Base-by-base conservation (phyloP, 2,329 filamentous ascomycete species). In the Corinectria fuckeliana region DNA sequence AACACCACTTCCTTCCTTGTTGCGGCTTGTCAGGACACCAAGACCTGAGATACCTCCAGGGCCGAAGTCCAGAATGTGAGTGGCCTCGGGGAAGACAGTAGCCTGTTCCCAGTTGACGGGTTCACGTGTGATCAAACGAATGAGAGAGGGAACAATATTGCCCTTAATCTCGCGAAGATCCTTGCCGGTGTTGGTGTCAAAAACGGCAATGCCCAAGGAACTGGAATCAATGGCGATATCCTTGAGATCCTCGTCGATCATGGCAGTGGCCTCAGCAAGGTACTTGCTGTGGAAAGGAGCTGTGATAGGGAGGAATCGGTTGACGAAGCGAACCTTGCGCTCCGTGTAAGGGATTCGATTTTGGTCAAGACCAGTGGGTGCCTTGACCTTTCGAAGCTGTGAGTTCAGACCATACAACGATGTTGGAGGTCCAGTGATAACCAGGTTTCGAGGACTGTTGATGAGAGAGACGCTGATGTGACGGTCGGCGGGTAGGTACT, bases 261-360 rank as follows among this genome's bases (percentile, higher is more conserved):
- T 84, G 60, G 88, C 85, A 23, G 91, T 92, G 2, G 95, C 94
- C 66, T 93, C 88, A 21, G 85, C 82, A 14, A 99, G 87, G 74
- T 98, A 97, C 61, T 92, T 90, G 84, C 95, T 99, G 83, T 99
- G 95, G 85, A 99, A 99, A 4, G 95, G 96, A 9, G 95, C 93
- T 1, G 94, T 97, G 76, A 99, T 99, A 45, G 95, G 96, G 61
- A 99, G 81, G 83, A 99, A 99, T 61, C 95, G 90, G 81, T 97
- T 97, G 62, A 92, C 92, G 69, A 99, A 99, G 72, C 95, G 92
- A 56, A 97, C 85, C 80, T 99, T 99, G 69, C 95, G 91, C 79
- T 99, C 90, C 0, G 94, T 98, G 81, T 92, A 93, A 6, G 96
- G 96, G 53, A 98, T 90, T 60, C 93, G 88, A 67, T 91, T 97